Base-by-base conservation (phyloP, 345 rosid genomes). In the Boechera stricta region DNA sequence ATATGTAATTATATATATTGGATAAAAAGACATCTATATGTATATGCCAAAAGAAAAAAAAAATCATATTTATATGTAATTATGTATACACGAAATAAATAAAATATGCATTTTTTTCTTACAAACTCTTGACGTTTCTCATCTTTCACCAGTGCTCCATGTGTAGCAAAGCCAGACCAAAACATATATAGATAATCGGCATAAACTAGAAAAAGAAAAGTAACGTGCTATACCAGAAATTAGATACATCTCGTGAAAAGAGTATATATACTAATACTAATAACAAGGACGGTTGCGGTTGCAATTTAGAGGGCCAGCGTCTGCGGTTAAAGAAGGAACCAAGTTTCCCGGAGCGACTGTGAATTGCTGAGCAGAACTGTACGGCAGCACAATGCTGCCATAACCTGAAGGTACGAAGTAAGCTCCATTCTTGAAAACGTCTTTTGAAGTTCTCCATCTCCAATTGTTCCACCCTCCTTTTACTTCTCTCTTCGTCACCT, bases 401-500 rank as follows among this genome's bases (percentile, higher is more conserved):
- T 89, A 87, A 9, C 97, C 98, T 0, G 98, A 94, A 71, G 86
- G 93, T 63, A 92, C 86, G 71, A 94, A 94, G 82, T 86, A 92
- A 15, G 98, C 97, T 5, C 98, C 98, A 48, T 94, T 90, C 69
- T 75, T 47, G 73, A 92, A 86, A 10, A 88, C 82, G 64, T 94
- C 97, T 29, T 82, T 88, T 32, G 94, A 90, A 5, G 90, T 86
- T 71, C 92, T 87, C 97, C 98, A 92, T 67, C 83, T 94, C 97
- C 97, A 94, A 38, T 60, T 79, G 68, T 86, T 81, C 93, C 93
- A 89, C 8, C 85, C 72, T 33, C 75, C 53, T 7, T 61, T 42
- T 8, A 80, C 79, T 56, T 91, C 95, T 80, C 98, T 89, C 83
- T 94, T 94, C 2, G 97, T 94, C 60, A 94, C 97, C 93, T 94